These are phyloP conservation scores for Paramyrothecium roridum DNA, from an alignment of 2,329 filamentous ascomycete species.

Conservation along the genomic window DNA sequence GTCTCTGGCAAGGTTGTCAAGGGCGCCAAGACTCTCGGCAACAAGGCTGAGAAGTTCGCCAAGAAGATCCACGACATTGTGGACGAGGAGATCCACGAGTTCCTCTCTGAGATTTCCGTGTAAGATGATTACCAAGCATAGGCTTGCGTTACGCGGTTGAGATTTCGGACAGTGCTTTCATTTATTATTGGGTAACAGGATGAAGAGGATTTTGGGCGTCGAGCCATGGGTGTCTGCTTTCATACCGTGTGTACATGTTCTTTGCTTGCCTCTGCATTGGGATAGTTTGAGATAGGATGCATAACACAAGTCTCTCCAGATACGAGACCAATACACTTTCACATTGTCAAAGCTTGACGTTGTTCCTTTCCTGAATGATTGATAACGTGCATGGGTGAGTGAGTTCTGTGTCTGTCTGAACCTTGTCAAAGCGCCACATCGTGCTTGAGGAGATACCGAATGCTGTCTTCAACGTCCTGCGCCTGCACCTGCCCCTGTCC, in stretches of 20 bases:
- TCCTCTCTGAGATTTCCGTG: slow-evolving; percentile 49
- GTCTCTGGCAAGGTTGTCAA: slow-evolving; percentile 54
- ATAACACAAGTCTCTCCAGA: background rate
- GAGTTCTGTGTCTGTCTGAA: too few species aligned
- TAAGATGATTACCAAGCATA: slow-evolving; percentile 24
- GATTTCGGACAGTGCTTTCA: slow-evolving; percentile 13
- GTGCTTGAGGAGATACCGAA: too few species aligned
- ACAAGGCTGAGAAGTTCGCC: slow-evolving; percentile 59
- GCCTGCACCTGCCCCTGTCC: too few species aligned
- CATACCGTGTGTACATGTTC: background rate
- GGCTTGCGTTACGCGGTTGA: slow-evolving; percentile 11
- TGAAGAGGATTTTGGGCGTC: slow-evolving; percentile 9
- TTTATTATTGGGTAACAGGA: slow-evolving; percentile 21
- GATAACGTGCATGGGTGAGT: too few species aligned
- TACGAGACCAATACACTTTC: slow-evolving; percentile 13
- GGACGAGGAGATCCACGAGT: slow-evolving; percentile 58
- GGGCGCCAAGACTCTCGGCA: slow-evolving; percentile 47
- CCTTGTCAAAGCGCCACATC: too few species aligned
- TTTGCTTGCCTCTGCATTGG: background rate
- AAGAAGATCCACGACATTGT: slow-evolving; percentile 62
- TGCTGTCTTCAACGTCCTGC: too few species aligned
- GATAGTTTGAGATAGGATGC: background rate
- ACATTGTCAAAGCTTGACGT: slow-evolving; percentile 5
- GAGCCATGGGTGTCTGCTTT: slow-evolving; percentile 6
- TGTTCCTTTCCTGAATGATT: background rate